These are phyloP conservation scores for Hypomontagnella submonticulosa DNA, from an alignment of 495 filamentous ascomycete species.

Conservation along the genomic window DNA sequence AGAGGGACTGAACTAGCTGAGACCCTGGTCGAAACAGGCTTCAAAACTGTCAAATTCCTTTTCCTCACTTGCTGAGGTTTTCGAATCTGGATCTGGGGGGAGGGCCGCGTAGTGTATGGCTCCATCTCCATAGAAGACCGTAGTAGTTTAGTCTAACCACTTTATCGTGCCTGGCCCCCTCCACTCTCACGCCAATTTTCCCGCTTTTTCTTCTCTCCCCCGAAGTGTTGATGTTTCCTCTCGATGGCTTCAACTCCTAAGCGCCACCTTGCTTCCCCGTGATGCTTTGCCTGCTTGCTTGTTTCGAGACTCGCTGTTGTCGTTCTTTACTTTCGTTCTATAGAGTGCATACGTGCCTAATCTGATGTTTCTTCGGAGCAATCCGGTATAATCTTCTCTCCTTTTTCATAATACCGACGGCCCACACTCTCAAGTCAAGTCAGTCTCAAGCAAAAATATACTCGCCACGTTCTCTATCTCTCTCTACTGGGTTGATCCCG, in stretches of 20 bases:
- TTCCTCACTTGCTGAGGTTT: slow-evolving; percentile 15
- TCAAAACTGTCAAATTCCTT: slow-evolving; percentile 37
- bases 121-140: slow-evolving; percentile 18
- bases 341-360: slow-evolving; percentile 34
- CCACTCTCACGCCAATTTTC: slow-evolving; percentile 24
- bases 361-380: slow-evolving; percentile 28
- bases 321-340: slow-evolving; percentile 31
- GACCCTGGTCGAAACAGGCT: slow-evolving; percentile 47
- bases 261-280: slow-evolving; percentile 39
- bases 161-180: slow-evolving; percentile 21
- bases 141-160: slow-evolving; percentile 15
- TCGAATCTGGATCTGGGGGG: slow-evolving; percentile 20
- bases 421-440: slow-evolving; percentile 9
- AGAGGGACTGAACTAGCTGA: slow-evolving; percentile 6
- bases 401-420: slow-evolving; percentile 35
- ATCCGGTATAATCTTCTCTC: slow-evolving; percentile 51
- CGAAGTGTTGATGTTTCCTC: slow-evolving; percentile 25
- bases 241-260: slow-evolving; percentile 41
- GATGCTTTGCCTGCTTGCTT: slow-evolving; percentile 41
- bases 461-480: slow-evolving; percentile 24
- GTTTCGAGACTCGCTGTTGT: slow-evolving; percentile 40
- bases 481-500: slow-evolving; percentile 47
- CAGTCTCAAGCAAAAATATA: slow-evolving; percentile 17
- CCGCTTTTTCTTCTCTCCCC: slow-evolving; percentile 9
- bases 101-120: slow-evolving; percentile 33